phyloP scores from a whole-genome alignment of 1,139 yeast genomes.

The Kodamaea alishanica region DNA sequence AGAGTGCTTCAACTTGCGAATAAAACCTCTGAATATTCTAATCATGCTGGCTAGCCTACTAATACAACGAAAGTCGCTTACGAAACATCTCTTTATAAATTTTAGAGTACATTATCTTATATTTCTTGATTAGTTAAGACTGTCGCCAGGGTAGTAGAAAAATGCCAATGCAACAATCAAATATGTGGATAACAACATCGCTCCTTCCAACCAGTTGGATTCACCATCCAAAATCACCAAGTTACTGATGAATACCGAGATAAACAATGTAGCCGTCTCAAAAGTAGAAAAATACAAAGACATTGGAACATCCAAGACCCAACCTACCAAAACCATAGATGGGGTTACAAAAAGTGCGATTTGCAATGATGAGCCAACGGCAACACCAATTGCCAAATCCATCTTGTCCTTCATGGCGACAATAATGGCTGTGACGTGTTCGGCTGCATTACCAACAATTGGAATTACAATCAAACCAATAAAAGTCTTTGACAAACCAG shows the following conservation, averaged over 20 bases:
- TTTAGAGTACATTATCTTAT: too few relatives aligned
- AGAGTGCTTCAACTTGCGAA: too few relatives aligned
- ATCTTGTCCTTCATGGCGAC: conserved; percentile 95
- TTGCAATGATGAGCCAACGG: conserved; percentile 95
- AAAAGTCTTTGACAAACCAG: conserved; percentile 90
- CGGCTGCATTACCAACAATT: conserved; percentile 98
- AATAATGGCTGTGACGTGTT: conserved; percentile 92
- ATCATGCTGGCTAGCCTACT: too few relatives aligned
- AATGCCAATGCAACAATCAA: conserved; percentile 84
- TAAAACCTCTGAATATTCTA: too few relatives aligned
- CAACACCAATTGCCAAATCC: conserved; percentile 97
- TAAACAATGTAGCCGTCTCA: conserved; percentile 87
- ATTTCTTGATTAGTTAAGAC: neutral
- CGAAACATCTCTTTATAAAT: too few relatives aligned
- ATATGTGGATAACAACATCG: conserved; percentile 83
- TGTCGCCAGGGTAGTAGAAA: conserved; percentile 66
- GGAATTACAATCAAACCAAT: conserved; percentile 92
- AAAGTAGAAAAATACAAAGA: conserved; percentile 85
- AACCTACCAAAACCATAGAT: conserved; percentile 86
- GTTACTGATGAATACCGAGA: conserved; percentile 83
- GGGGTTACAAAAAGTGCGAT: conserved; percentile 95
- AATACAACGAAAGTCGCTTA: too few relatives aligned
- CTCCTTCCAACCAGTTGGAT: conserved; percentile 96
- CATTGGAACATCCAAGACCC: conserved; percentile 91
- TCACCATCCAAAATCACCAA: conserved; percentile 90